Evolutionary conservation across 1,284 basidiomycete species (phyloP).

Genomic region (Puccinia polysora): DNA sequence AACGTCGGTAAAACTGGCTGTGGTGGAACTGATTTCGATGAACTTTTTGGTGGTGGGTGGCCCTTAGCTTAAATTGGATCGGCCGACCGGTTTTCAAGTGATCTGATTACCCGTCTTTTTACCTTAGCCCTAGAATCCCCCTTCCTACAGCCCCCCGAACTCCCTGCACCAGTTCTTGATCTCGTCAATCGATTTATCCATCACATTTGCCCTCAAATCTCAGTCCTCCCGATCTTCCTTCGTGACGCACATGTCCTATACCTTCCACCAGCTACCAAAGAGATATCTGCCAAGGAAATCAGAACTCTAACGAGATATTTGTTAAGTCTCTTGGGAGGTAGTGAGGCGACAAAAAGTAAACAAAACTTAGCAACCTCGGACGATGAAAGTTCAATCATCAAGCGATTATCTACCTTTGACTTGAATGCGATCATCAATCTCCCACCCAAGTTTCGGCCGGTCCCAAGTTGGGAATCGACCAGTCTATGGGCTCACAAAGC

Average conservation of each 20-base stretch:
- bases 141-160: constrained; percentile 18
- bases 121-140: constrained; percentile 8
- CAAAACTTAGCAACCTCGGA: background rate
- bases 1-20: constrained; percentile 39
- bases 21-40: constrained; percentile 36
- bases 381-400: background rate
- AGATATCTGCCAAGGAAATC: constrained; percentile 25
- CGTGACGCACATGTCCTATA: constrained; percentile 19
- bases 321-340: constrained; percentile 29
- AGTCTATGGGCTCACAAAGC: constrained; percentile 27
- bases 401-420: constrained; percentile 11
- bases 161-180: background rate
- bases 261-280: constrained; percentile 3
- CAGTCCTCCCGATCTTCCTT: constrained; percentile 30
- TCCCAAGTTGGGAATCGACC: background rate
- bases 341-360: constrained; percentile 13
- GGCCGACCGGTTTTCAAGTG: background rate
- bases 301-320: constrained; percentile 32
- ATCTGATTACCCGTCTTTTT: background rate
- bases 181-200: constrained; percentile 16
- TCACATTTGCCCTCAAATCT: constrained; percentile 8
- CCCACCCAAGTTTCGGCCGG: background rate
- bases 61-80: background rate
- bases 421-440: constrained; percentile 5
- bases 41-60: constrained; percentile 36